phyloP scores from a whole-genome alignment of 2,329 filamentous ascomycete genomes.

The Aspergillus melleus region DNA sequence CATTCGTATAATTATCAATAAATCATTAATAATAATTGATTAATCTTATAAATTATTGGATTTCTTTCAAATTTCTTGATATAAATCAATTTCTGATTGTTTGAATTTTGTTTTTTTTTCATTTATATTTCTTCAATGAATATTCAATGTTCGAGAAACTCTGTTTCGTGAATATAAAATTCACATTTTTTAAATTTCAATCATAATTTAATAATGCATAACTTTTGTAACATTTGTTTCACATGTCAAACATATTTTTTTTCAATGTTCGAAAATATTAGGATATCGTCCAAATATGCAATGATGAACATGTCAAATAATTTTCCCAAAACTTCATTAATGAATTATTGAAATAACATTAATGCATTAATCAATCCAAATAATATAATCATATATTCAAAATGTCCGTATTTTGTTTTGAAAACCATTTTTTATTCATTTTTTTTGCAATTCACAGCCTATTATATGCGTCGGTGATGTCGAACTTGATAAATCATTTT shows the following conservation, averaged over 20 bases:
- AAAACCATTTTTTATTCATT: neutral
- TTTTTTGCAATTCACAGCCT: neutral
- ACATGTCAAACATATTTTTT: neutral
- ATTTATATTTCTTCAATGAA: neutral
- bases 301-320: neutral
- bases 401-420: too few relatives aligned
- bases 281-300: neutral
- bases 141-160: neutral
- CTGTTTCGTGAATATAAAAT: neutral
- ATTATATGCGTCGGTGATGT: neutral
- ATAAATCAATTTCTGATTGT: neutral
- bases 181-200: neutral
- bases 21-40: neutral
- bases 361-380: rapidly evolving
- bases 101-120: neutral
- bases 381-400: neutral
- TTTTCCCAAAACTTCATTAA: neutral
- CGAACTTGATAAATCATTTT: neutral
- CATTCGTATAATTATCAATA: neutral
- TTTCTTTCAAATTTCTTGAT: neutral
- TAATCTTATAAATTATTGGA: neutral
- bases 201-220: neutral
- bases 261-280: neutral
- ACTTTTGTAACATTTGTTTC: neutral
- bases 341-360: neutral